Evolutionary conservation across 2,329 filamentous ascomycete genomes (phyloP).

Genomic region (Pseudomassariella vexata): DNA sequence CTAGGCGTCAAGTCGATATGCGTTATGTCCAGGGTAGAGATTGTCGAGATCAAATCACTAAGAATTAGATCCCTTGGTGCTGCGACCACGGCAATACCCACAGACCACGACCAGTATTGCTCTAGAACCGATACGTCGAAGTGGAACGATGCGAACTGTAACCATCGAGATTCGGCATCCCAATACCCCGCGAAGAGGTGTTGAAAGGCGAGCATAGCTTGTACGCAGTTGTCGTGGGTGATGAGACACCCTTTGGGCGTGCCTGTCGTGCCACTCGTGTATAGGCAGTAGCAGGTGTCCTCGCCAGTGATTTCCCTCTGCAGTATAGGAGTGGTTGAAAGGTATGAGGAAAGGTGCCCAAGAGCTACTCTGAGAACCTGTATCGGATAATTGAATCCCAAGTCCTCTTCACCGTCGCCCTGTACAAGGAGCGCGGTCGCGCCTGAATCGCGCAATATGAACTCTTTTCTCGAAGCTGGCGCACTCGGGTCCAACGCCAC

Average conservation of each 20-base stretch:
- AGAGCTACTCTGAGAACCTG: slow-evolving; percentile 28
- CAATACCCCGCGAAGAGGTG: slow-evolving; percentile 71
- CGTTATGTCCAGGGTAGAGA: slow-evolving; percentile 68
- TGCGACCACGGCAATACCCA: slow-evolving; percentile 77
- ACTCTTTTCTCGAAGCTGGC: slow-evolving; percentile 66
- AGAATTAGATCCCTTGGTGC: slow-evolving; percentile 81
- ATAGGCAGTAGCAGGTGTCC: slow-evolving; percentile 74
- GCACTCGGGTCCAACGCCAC: slow-evolving; percentile 73
- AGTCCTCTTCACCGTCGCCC: slow-evolving; percentile 5
- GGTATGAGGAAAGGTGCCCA: slow-evolving; percentile 16
- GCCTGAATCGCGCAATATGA: slow-evolving; percentile 70
- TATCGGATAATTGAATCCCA: slow-evolving; percentile 28
- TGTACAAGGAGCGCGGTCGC: slow-evolving; percentile 59
- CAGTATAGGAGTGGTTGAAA: slow-evolving; percentile 15
- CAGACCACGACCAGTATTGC: slow-evolving; percentile 93
- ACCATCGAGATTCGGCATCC: slow-evolving; percentile 68
- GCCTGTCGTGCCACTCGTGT: slow-evolving; percentile 83
- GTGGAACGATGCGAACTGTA: slow-evolving; percentile 91
- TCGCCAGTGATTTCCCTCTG: slow-evolving; percentile 34
- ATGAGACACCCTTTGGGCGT: slow-evolving; percentile 84
- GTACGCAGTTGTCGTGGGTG: slow-evolving; percentile 81
- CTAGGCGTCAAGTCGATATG: slow-evolving; percentile 91
- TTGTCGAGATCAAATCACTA: slow-evolving; percentile 71
- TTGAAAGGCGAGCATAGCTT: slow-evolving; percentile 84
- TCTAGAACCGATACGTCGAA: slow-evolving; percentile 92